Percentiles rank a stretch among this genome's conserved stretches.
phyloP scores from a whole-genome alignment of 2,329 filamentous ascomycete genomes.

The Sporothrix sp. region DNA sequence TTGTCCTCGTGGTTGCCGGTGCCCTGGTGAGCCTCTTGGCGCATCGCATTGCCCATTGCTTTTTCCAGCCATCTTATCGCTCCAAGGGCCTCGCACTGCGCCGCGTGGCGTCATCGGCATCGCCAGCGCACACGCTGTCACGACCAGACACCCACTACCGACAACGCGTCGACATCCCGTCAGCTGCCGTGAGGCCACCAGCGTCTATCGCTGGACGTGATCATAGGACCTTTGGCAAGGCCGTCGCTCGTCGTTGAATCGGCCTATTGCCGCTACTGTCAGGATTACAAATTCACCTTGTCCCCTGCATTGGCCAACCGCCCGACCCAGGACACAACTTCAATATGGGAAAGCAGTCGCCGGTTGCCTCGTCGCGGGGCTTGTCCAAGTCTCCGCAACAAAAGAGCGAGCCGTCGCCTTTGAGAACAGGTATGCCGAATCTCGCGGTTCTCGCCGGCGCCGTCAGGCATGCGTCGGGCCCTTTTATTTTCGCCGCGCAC shows the following conservation, averaged over 20 bases:
- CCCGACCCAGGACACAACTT: neutral
- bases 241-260: no score
- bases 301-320: neutral
- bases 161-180: neutral
- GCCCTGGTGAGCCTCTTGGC: no score
- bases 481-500: no score
- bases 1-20: no score
- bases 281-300: neutral
- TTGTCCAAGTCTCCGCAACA: slow-evolving; percentile 41
- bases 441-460: no score
- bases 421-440: slow-evolving; percentile 34
- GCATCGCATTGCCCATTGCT: neutral
- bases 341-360: slow-evolving; percentile 38
- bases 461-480: no score
- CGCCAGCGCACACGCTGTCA: no score
- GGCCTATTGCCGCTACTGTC: no score
- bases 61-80: neutral
- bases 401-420: slow-evolving; percentile 31
- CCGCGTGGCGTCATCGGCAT: slow-evolving; percentile 7
- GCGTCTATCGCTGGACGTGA: no score
- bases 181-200: no score
- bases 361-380: slow-evolving; percentile 31
- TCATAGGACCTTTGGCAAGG: no score
- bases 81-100: neutral
- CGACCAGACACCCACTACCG: neutral